Base-by-base conservation (phyloP, 2,329 filamentous ascomycete genomes). In the Diplocarpon rosae region DNA sequence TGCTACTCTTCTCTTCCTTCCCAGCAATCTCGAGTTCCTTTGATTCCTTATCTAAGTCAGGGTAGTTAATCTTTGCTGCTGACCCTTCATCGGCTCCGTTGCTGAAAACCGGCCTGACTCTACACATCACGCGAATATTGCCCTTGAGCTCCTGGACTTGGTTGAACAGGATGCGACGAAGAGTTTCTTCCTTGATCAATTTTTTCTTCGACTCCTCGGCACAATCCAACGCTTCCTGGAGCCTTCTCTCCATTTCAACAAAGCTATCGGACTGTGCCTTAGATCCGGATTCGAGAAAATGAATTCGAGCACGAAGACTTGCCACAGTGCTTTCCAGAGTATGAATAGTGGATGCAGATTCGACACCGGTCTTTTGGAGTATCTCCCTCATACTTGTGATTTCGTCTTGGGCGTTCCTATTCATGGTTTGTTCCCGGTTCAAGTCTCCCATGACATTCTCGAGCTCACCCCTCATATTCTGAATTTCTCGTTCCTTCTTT, bases 91-190 rank as follows among this genome's bases (percentile, higher is more conserved):
- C 80, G 0, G 68, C 63, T 11, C 36, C 36, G 28, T 43, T 43
- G 17, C 69, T 70, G 16, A 84, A 69, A 0, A 82, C 69, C 1
- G 92, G 92, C 33, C 93, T 82, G 24, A 96, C 90, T 61, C 92
- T 80, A 60, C 90, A 96, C 78, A 98, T 98, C 53, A 98, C 92
- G 15, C 92, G 83, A 58, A 98, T 98, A 61, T 98, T 98, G 57
- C 92, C 92, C 64, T 95, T 95, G 48, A 98, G 76, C 60, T 98
- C 92, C 62, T 98, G 88, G 37, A 98, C 90, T 63, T 94, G 92
- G 65, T 96, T 96, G 69, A 96, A 95, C 0, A 98, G 74, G 55
- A 93, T 90, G 16, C 92, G 78, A 12, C 92, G 79, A 40, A 95
- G 71, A 0, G 85, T 92, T 65, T 98, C 92, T 61, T 96, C 92